Percentiles rank a stretch among this genome's conserved stretches.
Conservation (phyloP, 2,329 filamentous ascomycete genomes). For the Aspergillus sojae region DNA sequence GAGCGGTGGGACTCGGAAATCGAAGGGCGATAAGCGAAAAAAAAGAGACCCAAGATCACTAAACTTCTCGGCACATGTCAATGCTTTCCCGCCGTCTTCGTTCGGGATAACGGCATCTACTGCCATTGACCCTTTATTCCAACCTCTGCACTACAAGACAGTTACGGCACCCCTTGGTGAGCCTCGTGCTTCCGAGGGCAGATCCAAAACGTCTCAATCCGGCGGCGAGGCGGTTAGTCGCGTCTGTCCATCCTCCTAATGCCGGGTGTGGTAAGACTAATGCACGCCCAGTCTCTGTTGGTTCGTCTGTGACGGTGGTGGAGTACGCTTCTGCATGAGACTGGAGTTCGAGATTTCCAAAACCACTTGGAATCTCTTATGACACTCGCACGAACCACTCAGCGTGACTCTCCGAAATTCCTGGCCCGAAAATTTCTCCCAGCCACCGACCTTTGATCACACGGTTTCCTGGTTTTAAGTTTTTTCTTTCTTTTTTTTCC, state of each 20-base stretch:
- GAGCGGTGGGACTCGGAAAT: background rate
- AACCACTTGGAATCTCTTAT: conserved; percentile 5
- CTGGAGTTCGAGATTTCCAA: conserved; percentile 20
- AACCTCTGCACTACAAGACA: background rate
- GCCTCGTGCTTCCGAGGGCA: background rate
- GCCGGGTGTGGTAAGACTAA: conserved; percentile 18
- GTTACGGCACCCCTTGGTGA: background rate
- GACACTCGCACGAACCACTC: conserved; percentile 5
- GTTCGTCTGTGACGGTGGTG: conserved; percentile 18
- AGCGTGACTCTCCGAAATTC: conserved; percentile 6
- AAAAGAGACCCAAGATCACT: background rate
- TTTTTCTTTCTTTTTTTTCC: background rate
- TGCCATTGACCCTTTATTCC: background rate
- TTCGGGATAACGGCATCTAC: background rate
- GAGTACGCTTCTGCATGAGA: conserved; percentile 24
- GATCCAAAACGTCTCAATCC: background rate
- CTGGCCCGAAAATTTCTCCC: conserved; percentile 11
- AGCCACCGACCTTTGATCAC: conserved; percentile 21
- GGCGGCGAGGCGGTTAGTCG: conserved; percentile 10
- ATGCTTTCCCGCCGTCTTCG: background rate
- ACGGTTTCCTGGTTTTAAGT: conserved; percentile 2
- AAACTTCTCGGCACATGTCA: conserved; percentile 11
- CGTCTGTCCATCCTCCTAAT: conserved; percentile 7
- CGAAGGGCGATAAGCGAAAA: background rate
- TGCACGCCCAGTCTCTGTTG: conserved; percentile 25